Evolutionary conservation across 192 early-diverging fungal genomes (phyloP).

Genomic region (Backusella mclennaniae): DNA sequence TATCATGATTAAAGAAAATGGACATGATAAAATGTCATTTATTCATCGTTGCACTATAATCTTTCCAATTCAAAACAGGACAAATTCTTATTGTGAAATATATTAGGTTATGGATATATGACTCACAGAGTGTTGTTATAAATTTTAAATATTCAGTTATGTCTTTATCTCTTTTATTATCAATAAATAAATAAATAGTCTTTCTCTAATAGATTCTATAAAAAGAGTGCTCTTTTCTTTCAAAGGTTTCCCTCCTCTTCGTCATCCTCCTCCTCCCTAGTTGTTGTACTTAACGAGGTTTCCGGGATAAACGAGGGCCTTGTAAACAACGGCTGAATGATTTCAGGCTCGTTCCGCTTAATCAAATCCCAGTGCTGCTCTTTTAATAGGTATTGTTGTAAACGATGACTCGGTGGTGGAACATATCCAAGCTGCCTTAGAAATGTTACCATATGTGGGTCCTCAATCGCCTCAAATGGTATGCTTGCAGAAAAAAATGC

Average conservation of each 20-base stretch:
- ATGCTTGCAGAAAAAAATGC: conserved; percentile 18
- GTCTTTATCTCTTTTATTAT: no score
- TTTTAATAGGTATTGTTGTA: conserved; percentile 17
- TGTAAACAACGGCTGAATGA: neutral
- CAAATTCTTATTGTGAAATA: no score
- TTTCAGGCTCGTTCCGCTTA: neutral
- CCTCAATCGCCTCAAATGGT: conserved; percentile 3
- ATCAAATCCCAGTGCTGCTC: conserved; percentile 21
- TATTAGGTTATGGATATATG: no score
- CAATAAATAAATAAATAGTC: no score
- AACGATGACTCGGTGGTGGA: neutral
- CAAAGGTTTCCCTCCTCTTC: neutral
- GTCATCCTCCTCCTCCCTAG: neutral
- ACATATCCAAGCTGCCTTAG: conserved; percentile 7
- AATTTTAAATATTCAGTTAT: no score
- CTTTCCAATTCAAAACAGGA: no score
- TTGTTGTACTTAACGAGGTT: neutral
- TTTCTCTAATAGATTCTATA: no score
- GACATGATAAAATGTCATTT: no score
- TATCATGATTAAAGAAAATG: no score
- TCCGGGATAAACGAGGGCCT: neutral
- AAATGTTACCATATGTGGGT: conserved; percentile 10
- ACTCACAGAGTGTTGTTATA: no score
- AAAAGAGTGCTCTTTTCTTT: no score
- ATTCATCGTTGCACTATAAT: no score